Percentiles rank a stretch among this genome's conserved stretches.
Conservation (phyloP, 148 eudicot species). For the Nyssa sinensis region DNA sequence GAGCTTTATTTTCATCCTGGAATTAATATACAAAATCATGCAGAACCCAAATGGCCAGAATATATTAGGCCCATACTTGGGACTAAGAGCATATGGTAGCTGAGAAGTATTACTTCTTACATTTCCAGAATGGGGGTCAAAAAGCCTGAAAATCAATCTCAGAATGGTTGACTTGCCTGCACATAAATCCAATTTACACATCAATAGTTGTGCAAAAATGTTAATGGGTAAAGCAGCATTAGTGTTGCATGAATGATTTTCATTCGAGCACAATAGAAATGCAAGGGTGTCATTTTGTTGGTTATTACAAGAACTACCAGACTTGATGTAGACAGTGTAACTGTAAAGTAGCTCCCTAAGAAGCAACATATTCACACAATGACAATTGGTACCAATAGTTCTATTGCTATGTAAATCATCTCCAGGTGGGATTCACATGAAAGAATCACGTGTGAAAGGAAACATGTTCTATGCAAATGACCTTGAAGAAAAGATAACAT, state of each 20-base stretch:
- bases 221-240: not conserved
- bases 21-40: not conserved
- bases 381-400: too few species aligned
- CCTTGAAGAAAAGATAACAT: too few species aligned
- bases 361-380: not conserved
- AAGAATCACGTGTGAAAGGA: too few species aligned
- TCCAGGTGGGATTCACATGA: too few species aligned
- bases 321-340: not conserved
- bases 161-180: constrained; percentile 94
- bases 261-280: not conserved
- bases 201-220: constrained; percentile 1
- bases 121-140: constrained; percentile 72
- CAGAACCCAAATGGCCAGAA: not conserved
- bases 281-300: not conserved
- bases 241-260: constrained; percentile 4
- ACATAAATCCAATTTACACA: constrained; percentile 9
- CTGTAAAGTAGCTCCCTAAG: not conserved
- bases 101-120: constrained; percentile 46
- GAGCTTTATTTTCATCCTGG: not conserved
- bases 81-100: not conserved
- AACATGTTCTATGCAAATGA: too few species aligned
- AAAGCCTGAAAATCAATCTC: constrained; percentile 90
- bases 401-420: too few species aligned
- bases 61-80: not conserved
- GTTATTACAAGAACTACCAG: not conserved